Conservation (phyloP, 2,329 filamentous ascomycete species). For the Waltergamsia citrina region DNA sequence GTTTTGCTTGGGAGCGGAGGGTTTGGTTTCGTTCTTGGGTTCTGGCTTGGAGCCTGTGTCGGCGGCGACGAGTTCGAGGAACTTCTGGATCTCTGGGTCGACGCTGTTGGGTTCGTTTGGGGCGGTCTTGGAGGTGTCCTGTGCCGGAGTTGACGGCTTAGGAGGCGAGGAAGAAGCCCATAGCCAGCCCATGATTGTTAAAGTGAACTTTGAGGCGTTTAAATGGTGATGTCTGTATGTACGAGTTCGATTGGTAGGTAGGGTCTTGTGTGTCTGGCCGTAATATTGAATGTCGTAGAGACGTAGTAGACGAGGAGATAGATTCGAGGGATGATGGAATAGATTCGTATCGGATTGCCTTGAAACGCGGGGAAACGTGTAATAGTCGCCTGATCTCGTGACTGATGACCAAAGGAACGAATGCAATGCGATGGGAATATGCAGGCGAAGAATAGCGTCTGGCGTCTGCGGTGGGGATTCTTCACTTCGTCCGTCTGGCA, state of each 20-base stretch:
- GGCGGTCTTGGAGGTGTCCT: conserved; percentile 9
- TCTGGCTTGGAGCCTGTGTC: conserved; percentile 10
- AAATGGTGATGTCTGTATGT: not conserved
- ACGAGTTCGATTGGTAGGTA: too few species aligned
- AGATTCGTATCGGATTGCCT: too few species aligned
- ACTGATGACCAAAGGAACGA: too few species aligned
- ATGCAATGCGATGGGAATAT: too few species aligned
- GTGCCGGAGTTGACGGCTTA: conserved; percentile 13
- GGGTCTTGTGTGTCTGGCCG: too few species aligned
- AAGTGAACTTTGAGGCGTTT: conserved; percentile 1
- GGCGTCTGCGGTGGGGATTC: too few species aligned
- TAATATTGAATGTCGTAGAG: too few species aligned
- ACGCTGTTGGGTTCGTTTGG: conserved; percentile 25
- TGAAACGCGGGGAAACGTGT: conserved; percentile 2
- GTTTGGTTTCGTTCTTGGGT: not conserved
- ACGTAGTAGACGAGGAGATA: too few species aligned
- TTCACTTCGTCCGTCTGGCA: too few species aligned
- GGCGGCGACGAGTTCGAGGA: conserved; percentile 36
- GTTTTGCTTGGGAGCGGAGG: conserved; percentile 5
- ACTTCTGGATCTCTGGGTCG: conserved; percentile 45
- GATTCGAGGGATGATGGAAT: too few species aligned
- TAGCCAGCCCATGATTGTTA: conserved; percentile 56
- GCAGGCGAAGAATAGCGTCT: too few species aligned
- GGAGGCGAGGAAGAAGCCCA: conserved; percentile 37
- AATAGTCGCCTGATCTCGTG: conserved; percentile 1